A percentile compares a stretch with the other conserved stretches of the same genome.
Evolutionary conservation across 2,329 filamentous ascomycete species (phyloP).

Genomic region (Blastomyces parvus): DNA sequence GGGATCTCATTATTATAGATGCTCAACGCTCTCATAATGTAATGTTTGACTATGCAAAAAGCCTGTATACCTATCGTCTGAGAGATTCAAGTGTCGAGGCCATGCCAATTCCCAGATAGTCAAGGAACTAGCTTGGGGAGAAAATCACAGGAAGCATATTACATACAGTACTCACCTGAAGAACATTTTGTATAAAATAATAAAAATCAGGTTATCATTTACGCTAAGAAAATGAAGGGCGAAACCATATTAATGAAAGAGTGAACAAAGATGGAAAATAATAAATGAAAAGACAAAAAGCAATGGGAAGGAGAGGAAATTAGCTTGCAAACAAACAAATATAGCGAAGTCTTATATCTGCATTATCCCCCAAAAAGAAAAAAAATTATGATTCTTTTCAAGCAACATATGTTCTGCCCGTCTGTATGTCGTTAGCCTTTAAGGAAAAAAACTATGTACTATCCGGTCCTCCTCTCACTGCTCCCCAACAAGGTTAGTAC

Average conservation of each 20-base stretch:
- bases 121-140: neutral
- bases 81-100: neutral
- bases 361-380: neutral
- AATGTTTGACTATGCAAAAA: neutral
- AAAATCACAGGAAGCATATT: neutral
- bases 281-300: neutral
- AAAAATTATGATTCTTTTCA: neutral
- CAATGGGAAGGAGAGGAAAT: neutral
- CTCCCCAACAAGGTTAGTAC: conserved; percentile 60
- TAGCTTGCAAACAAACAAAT: conserved; percentile 8
- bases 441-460: neutral
- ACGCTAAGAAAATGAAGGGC: neutral
- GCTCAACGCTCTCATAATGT: neutral
- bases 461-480: conserved; percentile 39
- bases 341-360: conserved; percentile 29
- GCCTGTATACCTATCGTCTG: neutral
- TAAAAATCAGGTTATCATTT: neutral
- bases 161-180: neutral
- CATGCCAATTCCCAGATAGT: neutral
- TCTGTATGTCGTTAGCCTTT: neutral
- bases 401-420: neutral
- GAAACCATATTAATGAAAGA: neutral
- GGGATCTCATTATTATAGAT: neutral
- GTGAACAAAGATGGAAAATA: neutral
- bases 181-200: neutral